A percentile compares a stretch with the other conserved stretches of the same genome.
These are phyloP conservation scores for Powellomyces hirtus DNA, from an alignment of 192 early-diverging fungal species.

Conservation along the genomic window DNA sequence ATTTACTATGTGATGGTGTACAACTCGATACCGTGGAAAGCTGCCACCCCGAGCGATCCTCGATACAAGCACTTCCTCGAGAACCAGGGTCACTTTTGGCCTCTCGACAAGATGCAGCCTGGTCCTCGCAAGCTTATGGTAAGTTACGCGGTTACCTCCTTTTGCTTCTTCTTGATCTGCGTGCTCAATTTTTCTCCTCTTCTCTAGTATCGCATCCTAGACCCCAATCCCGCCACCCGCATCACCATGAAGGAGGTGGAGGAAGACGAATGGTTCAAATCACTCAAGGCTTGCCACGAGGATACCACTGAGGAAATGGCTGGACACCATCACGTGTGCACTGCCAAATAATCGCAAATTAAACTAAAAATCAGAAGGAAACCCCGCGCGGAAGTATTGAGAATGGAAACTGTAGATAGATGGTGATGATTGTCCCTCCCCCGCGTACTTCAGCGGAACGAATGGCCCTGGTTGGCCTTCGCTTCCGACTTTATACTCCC, in stretches of 20 bases:
- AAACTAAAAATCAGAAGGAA: not conserved
- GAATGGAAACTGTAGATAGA: too few species aligned
- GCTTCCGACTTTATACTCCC: too few species aligned
- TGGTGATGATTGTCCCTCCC: too few species aligned
- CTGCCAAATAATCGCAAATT: not conserved
- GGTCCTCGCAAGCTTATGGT: constrained; percentile 69
- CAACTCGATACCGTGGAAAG: constrained; percentile 58
- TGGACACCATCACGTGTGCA: constrained; percentile 10
- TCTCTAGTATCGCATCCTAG: constrained; percentile 63
- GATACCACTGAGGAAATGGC: constrained; percentile 16
- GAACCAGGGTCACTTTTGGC: constrained; percentile 58
- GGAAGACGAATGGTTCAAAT: constrained; percentile 75
- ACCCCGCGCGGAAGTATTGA: too few species aligned
- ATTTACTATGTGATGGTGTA: constrained; percentile 70
- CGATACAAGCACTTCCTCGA: constrained; percentile 51
- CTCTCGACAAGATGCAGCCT: constrained; percentile 69
- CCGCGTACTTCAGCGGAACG: too few species aligned
- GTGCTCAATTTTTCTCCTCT: not conserved
- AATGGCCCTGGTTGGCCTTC: too few species aligned
- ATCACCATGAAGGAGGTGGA: constrained; percentile 69
- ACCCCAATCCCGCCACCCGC: constrained; percentile 71
- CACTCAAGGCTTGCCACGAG: constrained; percentile 59
- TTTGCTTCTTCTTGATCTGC: not conserved
- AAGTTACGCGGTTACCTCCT: constrained; percentile 13
- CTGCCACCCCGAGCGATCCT: constrained; percentile 37